Evolutionary conservation across 306 rosid species (phyloP), one percentile per base, ranked within the genome.

Genomic region (Canavalia gladiata): DNA sequence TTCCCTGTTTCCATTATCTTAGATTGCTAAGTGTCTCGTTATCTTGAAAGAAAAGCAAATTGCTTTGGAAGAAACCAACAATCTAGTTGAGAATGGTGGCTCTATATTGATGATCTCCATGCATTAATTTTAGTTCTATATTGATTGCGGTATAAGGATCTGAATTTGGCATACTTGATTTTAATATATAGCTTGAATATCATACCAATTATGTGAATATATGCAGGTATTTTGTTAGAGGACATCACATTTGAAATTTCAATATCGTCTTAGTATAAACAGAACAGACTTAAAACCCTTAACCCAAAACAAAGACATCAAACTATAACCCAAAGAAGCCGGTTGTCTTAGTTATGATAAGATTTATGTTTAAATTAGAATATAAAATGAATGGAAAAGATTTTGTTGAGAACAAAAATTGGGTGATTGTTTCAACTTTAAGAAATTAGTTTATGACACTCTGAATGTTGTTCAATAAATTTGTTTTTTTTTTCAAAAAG

Each of bases 1-100:
- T 86, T 77, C 54, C 66, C 57, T 78, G 1, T 72, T 12, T 43
- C 33, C 52, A 72, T 76, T 62, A 13, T 73, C 75, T 68, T 30
- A 18, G 42, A 30, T 65, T 76, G 69, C 54, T 81, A 68, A 72
- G 43, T 71, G 77, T 69, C 74, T 78, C 88, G 91, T 82, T 77
- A 79, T 54, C 85, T 76, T 75, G 33, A 75, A 55, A 77, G 54
- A 82, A 74, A 82, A 72, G 87, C 79, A 90, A 78, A 74, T 42
- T 80, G 75, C 81, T 80, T 76, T 31, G 77, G 47, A 80, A 71
- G 87, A 66, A 82, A 69, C 31, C 71, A 84, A 87, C 86, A 74
- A 54, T 73, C 81, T 74, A 52, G 74, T 58, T 35, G 52, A 71
- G 39, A 46, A 42, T 72, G 71, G 2, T 60, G 7, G 34, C 67